Evolutionary conservation across 2,329 filamentous ascomycete species (phyloP), one percentile per base, ranked within the genome.

Genomic region (Sclerotiophoma versabilis): DNA sequence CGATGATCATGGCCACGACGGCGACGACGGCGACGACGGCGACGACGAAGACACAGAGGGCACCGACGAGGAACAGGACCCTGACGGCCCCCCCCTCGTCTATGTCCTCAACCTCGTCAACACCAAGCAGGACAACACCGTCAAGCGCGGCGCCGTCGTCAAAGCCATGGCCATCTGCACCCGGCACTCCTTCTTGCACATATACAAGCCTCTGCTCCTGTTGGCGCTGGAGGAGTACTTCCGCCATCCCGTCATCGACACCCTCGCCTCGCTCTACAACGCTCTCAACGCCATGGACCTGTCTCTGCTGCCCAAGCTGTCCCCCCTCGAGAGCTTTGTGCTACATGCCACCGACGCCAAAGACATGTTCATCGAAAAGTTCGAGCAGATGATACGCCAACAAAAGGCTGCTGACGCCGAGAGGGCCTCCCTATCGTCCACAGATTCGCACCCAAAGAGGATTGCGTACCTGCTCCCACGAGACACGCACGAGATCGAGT

Each of bases 81-180:
- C 84, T 20, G 91, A 96, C 71, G 93, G 92, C 0, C 92, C 95
- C 12, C 95, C 95, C 3, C 79, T 99, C 64, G 95, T 99, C 69
- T 98, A 99, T 75, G 95, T 99, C 45, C 81, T 99, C 63, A 99
- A 99, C 75, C 79, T 99, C 71, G 95, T 99, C 65, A 98, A 99
- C 75, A 99, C 93, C 7, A 98, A 98, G 76, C 92, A 96, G 74
- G 95, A 99, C 79, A 93, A 91, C 70, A 89, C 89, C 17, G 91
- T 91, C 41, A 96, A 95, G 77, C 82, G 95, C 83, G 95, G 95
- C 54, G 95, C 95, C 17, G 84, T 97, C 43, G 93, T 98, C 54
- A 98, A 98, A 74, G 92, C 95, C 34, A 99, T 99, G 95, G 95
- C 95, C 25, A 97, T 99, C 64, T 99, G 95, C 80, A 99, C 95